Base-by-base conservation (phyloP, 2,329 filamentous ascomycete genomes). In the Microdochium trichocladiopsis region DNA sequence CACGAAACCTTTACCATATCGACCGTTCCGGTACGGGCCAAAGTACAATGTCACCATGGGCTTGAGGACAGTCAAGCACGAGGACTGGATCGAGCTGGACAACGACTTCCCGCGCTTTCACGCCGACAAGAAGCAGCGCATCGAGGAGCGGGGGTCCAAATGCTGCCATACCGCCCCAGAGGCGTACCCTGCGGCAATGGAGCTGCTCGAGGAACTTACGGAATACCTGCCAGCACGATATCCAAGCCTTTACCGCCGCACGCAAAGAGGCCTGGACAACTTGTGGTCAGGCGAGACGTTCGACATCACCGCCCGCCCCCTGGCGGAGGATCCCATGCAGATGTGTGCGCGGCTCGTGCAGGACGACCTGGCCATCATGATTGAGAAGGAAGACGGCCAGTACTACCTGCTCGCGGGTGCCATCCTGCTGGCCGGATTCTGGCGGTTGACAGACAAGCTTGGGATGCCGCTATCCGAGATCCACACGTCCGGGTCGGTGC, bases 11-110 rank as follows among this genome's bases (percentile, higher is more conserved):
- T 77, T 90, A 0, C 86, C 87, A 0, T 93, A 93, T 68, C 80
- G 88, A 5, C 87, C 88, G 0, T 93, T 93, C 66, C 81, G 86
- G 59, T 82, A 90, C 64, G 88, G 88, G 0, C 87, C 87, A 8
- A 87, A 84, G 55, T 90, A 91, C 66, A 79, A 87, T 61, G 78
- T 89, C 53, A 91, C 84, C 1, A 88, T 92, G 84, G 88, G 88
- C 0, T 74, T 93, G 2, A 79, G 88, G n/a, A 79, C 75, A 9
- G 78, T 89, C 71, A 74, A 81, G 28, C 84, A 82, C 68, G 79
- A 86, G 51, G 84, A 90, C 52, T 92, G 88, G 88, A 90, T 93
- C 61, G 88, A 95, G 68, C 79, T 95, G 24, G 90, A 95, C 69
- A 92, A 87, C 62, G 79, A 92, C 48, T 95, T 82, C 65, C 77